A percentile compares a stretch with the other conserved stretches of the same genome.
Evolutionary conservation across 2,329 filamentous ascomycete genomes (phyloP).

Genomic region (Stemphylium lycopersici): DNA sequence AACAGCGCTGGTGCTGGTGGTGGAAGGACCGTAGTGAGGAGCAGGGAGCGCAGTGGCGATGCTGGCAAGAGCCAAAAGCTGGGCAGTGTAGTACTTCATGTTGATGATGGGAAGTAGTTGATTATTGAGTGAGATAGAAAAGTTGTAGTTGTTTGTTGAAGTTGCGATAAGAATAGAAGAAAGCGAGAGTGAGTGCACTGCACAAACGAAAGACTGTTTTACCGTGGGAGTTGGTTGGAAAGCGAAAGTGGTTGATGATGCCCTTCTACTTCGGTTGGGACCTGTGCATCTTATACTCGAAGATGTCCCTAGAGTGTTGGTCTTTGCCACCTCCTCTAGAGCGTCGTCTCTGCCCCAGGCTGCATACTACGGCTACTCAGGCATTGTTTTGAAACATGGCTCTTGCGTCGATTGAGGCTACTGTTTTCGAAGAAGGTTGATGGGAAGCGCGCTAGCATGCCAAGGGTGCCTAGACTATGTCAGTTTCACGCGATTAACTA

Average conservation of each 20-base stretch:
- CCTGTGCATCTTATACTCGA: slow-evolving; percentile 11
- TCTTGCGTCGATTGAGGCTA: not conserved
- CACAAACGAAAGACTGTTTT: slow-evolving; percentile 6
- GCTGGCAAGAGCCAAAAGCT: slow-evolving; percentile 10
- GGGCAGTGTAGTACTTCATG: slow-evolving; percentile 13
- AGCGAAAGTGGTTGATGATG: slow-evolving; percentile 13
- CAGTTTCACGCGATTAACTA: not conserved
- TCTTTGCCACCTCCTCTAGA: not conserved
- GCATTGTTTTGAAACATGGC: slow-evolving; percentile 12
- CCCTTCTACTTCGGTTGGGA: slow-evolving; percentile 5
- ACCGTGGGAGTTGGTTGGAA: not conserved
- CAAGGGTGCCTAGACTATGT: slow-evolving; percentile 5
- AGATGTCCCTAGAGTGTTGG: not conserved
- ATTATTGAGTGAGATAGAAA: not conserved
- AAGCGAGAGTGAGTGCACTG: slow-evolving; percentile 6
- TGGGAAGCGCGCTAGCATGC: not conserved
- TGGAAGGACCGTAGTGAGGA: slow-evolving; percentile 1
- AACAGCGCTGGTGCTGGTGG: not conserved
- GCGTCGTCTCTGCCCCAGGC: not conserved
- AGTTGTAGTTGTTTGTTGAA: not conserved
- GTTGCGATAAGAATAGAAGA: not conserved
- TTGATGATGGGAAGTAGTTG: slow-evolving; percentile 1
- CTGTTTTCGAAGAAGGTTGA: not conserved
- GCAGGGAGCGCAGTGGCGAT: slow-evolving; percentile 8
- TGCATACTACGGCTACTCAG: not conserved